Percentiles rank a stretch among this genome's conserved stretches.
Evolutionary conservation across 371 early-diverging fungal genomes (phyloP).

Genomic region (Mucor saturninus): DNA sequence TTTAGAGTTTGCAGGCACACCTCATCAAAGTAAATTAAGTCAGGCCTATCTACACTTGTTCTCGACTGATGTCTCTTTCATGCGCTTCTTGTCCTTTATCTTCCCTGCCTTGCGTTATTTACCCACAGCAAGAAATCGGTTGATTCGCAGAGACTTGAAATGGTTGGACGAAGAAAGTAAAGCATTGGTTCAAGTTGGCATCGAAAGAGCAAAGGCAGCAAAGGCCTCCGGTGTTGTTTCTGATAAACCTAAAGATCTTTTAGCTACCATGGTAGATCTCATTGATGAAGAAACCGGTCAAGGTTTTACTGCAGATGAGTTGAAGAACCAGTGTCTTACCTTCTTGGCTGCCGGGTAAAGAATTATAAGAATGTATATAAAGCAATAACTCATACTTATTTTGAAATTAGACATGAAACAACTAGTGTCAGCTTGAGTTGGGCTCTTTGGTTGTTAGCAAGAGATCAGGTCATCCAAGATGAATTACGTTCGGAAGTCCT

Average conservation of each 20-base stretch:
- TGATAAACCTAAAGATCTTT: conserved; percentile 33
- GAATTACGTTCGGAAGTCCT: conserved; percentile 51
- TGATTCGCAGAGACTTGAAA: conserved; percentile 26
- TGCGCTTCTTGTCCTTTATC: conserved; percentile 41
- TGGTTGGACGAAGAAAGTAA: conserved; percentile 49
- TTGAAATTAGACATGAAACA: conserved; percentile 49
- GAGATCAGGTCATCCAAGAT: conserved; percentile 48
- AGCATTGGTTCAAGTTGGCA: conserved; percentile 49
- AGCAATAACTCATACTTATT: too few relatives aligned
- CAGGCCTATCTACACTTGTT: conserved; percentile 54
- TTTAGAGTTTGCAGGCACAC: conserved; percentile 19
- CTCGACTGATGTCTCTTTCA: conserved; percentile 22
- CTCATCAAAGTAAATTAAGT: conserved; percentile 43
- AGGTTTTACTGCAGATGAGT: conserved; percentile 34
- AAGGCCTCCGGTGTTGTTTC: conserved; percentile 11
- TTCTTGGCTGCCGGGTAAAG: conserved; percentile 52
- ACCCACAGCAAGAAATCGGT: conserved; percentile 42
- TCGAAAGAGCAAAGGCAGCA: conserved; percentile 25
- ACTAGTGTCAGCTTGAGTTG: conserved; percentile 60
- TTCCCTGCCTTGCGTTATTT: conserved; percentile 42
- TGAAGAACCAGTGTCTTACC: conserved; percentile 40
- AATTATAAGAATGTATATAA: background rate
- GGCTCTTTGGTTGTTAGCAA: conserved; percentile 57
- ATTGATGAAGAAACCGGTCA: conserved; percentile 43
- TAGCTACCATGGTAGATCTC: conserved; percentile 39